Conservation (phyloP, 345 rosid species). For the Limnanthes douglasii region DNA sequence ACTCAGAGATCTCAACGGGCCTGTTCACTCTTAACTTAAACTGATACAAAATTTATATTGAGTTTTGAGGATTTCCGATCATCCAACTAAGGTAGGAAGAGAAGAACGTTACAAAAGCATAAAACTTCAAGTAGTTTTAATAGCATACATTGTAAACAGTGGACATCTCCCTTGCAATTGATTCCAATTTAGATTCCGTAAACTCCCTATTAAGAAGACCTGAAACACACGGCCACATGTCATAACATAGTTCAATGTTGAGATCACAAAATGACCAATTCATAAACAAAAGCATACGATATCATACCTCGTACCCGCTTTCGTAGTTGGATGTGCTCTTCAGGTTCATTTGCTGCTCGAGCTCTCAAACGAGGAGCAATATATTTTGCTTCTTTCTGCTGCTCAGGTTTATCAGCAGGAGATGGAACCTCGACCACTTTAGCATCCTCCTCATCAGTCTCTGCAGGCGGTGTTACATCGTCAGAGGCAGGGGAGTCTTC, state of each 20-base stretch:
- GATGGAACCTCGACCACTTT: slow-evolving; percentile 12
- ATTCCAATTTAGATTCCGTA: slow-evolving; percentile 83
- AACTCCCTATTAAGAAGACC: slow-evolving; percentile 78
- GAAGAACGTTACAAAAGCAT: no score
- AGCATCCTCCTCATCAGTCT: slow-evolving; percentile 11
- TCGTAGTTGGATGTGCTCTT: slow-evolving; percentile 57
- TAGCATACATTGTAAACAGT: slow-evolving; percentile 47
- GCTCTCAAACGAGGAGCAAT: slow-evolving; percentile 67
- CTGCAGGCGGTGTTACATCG: slow-evolving; percentile 10
- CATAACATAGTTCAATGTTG: no score
- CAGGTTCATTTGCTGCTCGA: slow-evolving; percentile 34
- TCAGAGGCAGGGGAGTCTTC: no score
- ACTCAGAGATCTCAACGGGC: no score
- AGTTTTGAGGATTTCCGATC: no score
- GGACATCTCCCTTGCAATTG: slow-evolving; percentile 64
- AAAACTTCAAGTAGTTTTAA: no score
- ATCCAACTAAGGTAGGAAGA: no score
- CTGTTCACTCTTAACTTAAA: no score
- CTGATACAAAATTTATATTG: no score
- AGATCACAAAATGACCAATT: slow-evolving; percentile 2
- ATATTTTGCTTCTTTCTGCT: slow-evolving; percentile 28
- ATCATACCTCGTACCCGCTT: slow-evolving; percentile 58
- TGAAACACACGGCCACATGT: slow-evolving; percentile 18
- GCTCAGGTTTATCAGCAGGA: slow-evolving; percentile 9
- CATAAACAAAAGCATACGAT: slow-evolving; percentile 5